phyloP scores from a whole-genome alignment of 495 filamentous ascomycete genomes.

The Aspergillus heteromorphus region DNA sequence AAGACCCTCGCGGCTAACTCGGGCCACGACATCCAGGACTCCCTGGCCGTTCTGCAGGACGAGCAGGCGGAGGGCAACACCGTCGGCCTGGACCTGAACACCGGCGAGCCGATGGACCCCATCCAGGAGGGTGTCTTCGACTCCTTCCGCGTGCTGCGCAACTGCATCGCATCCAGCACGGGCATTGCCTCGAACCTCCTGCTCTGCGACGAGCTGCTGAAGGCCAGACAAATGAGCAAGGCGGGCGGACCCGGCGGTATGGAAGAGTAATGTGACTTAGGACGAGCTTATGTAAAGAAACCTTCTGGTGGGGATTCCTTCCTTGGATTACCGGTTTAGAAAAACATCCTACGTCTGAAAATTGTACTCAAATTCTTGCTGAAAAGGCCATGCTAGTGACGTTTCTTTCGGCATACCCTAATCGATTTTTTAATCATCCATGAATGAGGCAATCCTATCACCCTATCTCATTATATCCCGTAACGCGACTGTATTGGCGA shows the following conservation, averaged over 20 bases:
- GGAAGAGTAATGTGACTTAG: slow-evolving; percentile 39
- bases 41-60: slow-evolving; percentile 79
- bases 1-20: slow-evolving; percentile 96
- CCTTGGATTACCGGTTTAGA: neutral
- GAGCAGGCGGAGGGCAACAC: slow-evolving; percentile 78
- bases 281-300: neutral
- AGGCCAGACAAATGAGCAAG: slow-evolving; percentile 87
- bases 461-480: neutral
- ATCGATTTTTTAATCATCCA: neutral
- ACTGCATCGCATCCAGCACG: slow-evolving; percentile 87
- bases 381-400: neutral
- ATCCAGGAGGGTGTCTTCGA: slow-evolving; percentile 89
- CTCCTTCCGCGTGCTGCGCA: slow-evolving; percentile 89
- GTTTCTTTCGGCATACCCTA: neutral
- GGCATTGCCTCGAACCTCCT: slow-evolving; percentile 94
- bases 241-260: slow-evolving; percentile 37
- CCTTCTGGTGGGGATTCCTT: neutral
- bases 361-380: neutral
- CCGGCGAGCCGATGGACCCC: slow-evolving; percentile 94
- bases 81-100: slow-evolving; percentile 79
- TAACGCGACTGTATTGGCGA: neutral
- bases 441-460: no score
- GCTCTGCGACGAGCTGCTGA: slow-evolving; percentile 94
- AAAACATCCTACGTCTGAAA: slow-evolving; percentile 1
- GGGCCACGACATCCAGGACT: slow-evolving; percentile 92